A percentile compares a stretch with the other conserved stretches of the same genome.
phyloP scores from a whole-genome alignment of 2,329 filamentous ascomycete genomes.

The Tympanopsis confertula region DNA sequence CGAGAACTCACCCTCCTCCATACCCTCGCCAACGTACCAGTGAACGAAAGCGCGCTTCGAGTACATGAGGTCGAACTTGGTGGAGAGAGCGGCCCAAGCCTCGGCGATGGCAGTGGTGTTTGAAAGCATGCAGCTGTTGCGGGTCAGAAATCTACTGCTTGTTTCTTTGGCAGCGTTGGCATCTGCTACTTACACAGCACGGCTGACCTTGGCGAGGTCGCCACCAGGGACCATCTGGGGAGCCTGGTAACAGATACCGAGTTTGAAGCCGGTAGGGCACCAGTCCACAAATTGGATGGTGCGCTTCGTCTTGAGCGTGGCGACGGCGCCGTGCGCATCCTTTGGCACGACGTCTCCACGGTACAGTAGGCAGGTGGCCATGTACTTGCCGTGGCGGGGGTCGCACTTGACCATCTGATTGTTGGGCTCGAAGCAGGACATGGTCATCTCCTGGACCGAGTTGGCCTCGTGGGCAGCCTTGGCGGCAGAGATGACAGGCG shows the following conservation, averaged over 20 bases:
- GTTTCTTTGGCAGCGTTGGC: slow-evolving; percentile 3
- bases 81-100: slow-evolving; percentile 89
- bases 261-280: slow-evolving; percentile 99
- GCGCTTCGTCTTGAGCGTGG: slow-evolving; percentile 96
- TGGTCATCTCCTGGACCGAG: slow-evolving; percentile 95
- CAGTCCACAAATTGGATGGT: slow-evolving; percentile 99
- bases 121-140: slow-evolving; percentile 80
- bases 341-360: slow-evolving; percentile 96
- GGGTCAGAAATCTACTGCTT: slow-evolving; percentile 8
- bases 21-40: slow-evolving; percentile 99
- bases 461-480: slow-evolving; percentile 97
- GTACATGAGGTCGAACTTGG: slow-evolving; percentile 99
- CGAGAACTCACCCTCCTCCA: slow-evolving; percentile 99
- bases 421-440: slow-evolving; percentile 98
- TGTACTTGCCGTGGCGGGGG: slow-evolving; percentile 98
- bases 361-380: slow-evolving; percentile 97
- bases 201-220: slow-evolving; percentile 94
- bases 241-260: slow-evolving; percentile 99
- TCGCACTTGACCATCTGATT: slow-evolving; percentile 99
- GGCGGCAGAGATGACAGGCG: slow-evolving; percentile 84
- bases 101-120: slow-evolving; percentile 98
- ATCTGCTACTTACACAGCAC: slow-evolving; percentile 69
- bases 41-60: slow-evolving; percentile 99
- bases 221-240: slow-evolving; percentile 92
- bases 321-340: slow-evolving; percentile 84